These are phyloP conservation scores for Carpinus viminea DNA, from an alignment of 306 rosid genomes.

Conservation along the genomic window DNA sequence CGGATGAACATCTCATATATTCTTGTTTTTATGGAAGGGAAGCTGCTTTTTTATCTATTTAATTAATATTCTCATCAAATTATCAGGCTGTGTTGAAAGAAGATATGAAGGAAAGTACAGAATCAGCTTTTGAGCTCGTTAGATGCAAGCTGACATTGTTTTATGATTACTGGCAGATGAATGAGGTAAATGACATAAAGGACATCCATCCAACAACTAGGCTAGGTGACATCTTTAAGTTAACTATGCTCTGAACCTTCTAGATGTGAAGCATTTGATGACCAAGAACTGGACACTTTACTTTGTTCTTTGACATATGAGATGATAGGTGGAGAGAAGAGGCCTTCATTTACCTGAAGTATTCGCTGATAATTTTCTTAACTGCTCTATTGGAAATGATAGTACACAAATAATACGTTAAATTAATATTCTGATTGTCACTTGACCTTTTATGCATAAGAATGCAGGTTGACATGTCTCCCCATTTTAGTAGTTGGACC, in stretches of 20 bases:
- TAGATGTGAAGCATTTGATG: neutral
- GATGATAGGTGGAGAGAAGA: neutral
- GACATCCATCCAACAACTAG: slow-evolving; percentile 5
- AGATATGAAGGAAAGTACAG: slow-evolving; percentile 35
- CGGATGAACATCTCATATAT: neutral
- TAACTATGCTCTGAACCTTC: neutral
- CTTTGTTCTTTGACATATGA: neutral
- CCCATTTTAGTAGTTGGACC: neutral
- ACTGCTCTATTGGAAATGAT: neutral
- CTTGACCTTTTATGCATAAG: neutral
- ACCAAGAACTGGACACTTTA: neutral
- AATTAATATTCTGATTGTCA: neutral
- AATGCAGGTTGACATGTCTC: neutral
- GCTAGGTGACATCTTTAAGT: slow-evolving; percentile 18
- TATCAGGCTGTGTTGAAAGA: slow-evolving; percentile 65
- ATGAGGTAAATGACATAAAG: slow-evolving; percentile 67
- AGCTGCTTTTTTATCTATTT: neutral
- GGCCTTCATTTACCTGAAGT: neutral
- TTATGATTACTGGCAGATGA: slow-evolving; percentile 89
- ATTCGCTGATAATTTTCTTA: neutral
- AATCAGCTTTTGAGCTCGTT: slow-evolving; percentile 68
- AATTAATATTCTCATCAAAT: slow-evolving; percentile 13
- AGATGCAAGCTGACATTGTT: slow-evolving; percentile 84
- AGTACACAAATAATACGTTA: neutral
- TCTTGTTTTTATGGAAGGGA: neutral